Percentiles rank a stretch among this genome's conserved stretches.
phyloP scores from a whole-genome alignment of 495 filamentous ascomycete genomes.

The Lasiosphaeria miniovina region DNA sequence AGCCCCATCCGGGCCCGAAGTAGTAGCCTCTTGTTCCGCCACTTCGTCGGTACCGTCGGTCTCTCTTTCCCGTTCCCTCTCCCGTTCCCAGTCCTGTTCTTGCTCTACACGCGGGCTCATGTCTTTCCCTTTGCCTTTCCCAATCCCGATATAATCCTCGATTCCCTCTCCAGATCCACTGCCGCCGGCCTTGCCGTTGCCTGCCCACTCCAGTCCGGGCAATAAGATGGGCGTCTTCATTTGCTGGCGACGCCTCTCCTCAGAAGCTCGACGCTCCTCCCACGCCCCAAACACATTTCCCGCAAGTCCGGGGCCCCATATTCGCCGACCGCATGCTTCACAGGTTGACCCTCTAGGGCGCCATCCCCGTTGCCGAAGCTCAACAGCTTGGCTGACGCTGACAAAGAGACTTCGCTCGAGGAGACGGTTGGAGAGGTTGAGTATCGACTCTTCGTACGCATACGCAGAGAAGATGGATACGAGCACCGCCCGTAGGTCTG shows the following conservation, averaged over 20 bases:
- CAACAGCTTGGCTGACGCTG: slow-evolving; percentile 70
- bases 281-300: slow-evolving; percentile 76
- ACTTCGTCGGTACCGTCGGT: background rate
- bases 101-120: slow-evolving; percentile 16
- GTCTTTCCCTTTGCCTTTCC: slow-evolving; percentile 29
- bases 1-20: background rate
- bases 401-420: slow-evolving; percentile 88
- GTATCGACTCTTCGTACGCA: slow-evolving; percentile 84
- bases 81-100: slow-evolving; percentile 19
- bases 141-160: slow-evolving; percentile 34
- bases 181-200: slow-evolving; percentile 22
- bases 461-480: slow-evolving; percentile 91
- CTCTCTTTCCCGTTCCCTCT: slow-evolving; percentile 7
- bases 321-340: slow-evolving; percentile 75
- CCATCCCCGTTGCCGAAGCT: slow-evolving; percentile 84
- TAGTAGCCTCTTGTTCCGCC: background rate
- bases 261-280: slow-evolving; percentile 60
- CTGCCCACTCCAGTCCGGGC: slow-evolving; percentile 27
- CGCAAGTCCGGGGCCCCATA: slow-evolving; percentile 88
- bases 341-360: slow-evolving; percentile 80
- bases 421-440: slow-evolving; percentile 78
- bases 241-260: slow-evolving; percentile 37
- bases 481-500: slow-evolving; percentile 81
- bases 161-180: background rate
- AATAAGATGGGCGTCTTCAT: slow-evolving; percentile 14